phyloP scores from a whole-genome alignment of 345 rosid genomes.

The Brassica nigra region DNA sequence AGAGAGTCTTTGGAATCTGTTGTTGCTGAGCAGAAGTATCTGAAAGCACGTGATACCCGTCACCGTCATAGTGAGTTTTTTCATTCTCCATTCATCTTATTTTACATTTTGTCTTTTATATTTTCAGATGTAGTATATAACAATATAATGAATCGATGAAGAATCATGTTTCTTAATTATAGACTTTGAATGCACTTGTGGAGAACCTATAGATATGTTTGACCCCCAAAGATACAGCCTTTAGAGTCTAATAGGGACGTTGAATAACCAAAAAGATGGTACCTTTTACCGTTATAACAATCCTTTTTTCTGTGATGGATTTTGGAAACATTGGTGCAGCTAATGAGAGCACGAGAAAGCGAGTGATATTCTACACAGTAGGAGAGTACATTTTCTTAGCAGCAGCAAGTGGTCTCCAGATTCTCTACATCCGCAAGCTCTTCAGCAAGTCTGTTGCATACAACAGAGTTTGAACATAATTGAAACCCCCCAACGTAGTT shows the following conservation, averaged over 20 bases:
- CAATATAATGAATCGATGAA: too few relatives aligned
- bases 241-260: neutral
- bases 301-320: neutral
- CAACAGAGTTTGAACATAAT: constrained; percentile 68
- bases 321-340: constrained; percentile 53
- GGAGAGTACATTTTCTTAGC: constrained; percentile 79
- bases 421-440: constrained; percentile 79
- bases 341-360: constrained; percentile 88
- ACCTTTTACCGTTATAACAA: neutral
- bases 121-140: neutral
- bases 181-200: neutral
- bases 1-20: constrained; percentile 94
- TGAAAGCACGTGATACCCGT: constrained; percentile 90
- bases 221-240: neutral
- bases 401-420: constrained; percentile 72
- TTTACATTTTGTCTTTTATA: neutral
- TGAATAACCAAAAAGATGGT: neutral
- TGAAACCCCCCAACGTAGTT: neutral
- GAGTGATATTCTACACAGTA: constrained; percentile 80
- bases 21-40: constrained; percentile 89
- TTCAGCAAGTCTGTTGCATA: constrained; percentile 93
- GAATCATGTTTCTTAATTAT: neutral
- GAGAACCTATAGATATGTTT: neutral
- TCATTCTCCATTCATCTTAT: neutral
- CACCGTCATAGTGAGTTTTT: constrained; percentile 81